phyloP scores from a whole-genome alignment of 495 filamentous ascomycete genomes.

The Trichocladium uniseriatum region DNA sequence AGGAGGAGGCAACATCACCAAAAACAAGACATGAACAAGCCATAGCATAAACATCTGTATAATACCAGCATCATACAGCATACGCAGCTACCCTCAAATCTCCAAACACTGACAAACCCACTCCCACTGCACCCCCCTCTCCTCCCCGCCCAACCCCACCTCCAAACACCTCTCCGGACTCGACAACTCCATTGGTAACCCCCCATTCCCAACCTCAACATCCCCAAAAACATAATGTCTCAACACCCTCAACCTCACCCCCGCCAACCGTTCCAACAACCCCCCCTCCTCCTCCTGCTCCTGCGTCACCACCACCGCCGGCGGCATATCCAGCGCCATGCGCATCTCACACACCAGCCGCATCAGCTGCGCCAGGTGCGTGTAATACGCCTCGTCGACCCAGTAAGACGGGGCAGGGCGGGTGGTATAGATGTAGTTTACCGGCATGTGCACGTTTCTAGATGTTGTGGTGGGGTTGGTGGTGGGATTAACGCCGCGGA shows the following conservation, averaged over 20 bases:
- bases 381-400: background rate
- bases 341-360: background rate
- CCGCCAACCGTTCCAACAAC: background rate
- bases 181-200: background rate
- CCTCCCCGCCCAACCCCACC: background rate
- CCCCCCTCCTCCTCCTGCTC: background rate
- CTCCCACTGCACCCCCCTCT: conserved; percentile 7
- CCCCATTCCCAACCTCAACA: background rate
- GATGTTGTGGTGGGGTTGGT: no score
- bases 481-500: no score
- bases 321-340: background rate
- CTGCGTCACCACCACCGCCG: background rate
- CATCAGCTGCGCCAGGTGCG: background rate
- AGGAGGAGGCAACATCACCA: background rate
- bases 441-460: no score
- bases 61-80: no score
- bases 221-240: background rate
- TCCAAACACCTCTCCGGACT: conserved; percentile 3
- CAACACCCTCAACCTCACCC: background rate
- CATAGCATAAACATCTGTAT: no score
- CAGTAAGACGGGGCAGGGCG: background rate
- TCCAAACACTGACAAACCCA: conserved; percentile 8
- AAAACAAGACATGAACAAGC: background rate
- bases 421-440: no score
- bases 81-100: background rate